Evolutionary conservation across 768 basidiomycete species (phyloP).

Genomic region (Mycena galopus): DNA sequence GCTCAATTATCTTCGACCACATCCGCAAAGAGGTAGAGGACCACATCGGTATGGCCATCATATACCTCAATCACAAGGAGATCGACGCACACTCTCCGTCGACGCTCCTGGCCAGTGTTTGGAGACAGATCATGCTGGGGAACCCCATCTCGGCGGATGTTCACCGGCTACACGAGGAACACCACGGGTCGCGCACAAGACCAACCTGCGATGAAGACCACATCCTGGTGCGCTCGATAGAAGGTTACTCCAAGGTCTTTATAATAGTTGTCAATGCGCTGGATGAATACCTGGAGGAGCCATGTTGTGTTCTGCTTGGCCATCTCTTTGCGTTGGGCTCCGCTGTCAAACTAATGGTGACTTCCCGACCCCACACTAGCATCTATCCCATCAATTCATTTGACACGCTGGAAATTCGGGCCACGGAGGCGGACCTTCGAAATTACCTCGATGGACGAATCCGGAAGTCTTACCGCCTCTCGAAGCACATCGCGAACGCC

Average conservation of each 20-base stretch:
- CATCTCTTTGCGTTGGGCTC: not conserved
- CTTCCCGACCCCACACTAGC: slow-evolving; percentile 2
- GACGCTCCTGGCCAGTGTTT: not conserved
- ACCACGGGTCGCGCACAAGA: not conserved
- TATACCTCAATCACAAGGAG: slow-evolving; percentile 2
- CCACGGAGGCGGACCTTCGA: not conserved
- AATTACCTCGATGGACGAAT: not conserved
- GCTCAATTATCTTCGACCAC: not conserved
- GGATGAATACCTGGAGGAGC: slow-evolving; percentile 9
- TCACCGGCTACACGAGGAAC: not conserved
- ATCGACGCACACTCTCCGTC: not conserved
- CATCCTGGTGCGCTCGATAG: not conserved
- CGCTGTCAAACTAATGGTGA: not conserved
- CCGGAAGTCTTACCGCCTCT: not conserved
- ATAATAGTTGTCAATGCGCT: slow-evolving; percentile 12
- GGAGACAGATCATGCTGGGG: not conserved
- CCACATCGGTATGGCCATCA: not conserved
- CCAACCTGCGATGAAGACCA: not conserved
- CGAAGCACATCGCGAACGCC: not conserved
- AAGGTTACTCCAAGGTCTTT: not conserved
- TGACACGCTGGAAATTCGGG: not conserved
- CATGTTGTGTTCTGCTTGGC: not conserved
- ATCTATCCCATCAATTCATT: not conserved
- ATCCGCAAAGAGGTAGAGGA: not conserved
- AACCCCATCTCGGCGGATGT: not conserved